Conservation (phyloP, 2,329 filamentous ascomycete genomes). For the Colletotrichum tabaci region DNA sequence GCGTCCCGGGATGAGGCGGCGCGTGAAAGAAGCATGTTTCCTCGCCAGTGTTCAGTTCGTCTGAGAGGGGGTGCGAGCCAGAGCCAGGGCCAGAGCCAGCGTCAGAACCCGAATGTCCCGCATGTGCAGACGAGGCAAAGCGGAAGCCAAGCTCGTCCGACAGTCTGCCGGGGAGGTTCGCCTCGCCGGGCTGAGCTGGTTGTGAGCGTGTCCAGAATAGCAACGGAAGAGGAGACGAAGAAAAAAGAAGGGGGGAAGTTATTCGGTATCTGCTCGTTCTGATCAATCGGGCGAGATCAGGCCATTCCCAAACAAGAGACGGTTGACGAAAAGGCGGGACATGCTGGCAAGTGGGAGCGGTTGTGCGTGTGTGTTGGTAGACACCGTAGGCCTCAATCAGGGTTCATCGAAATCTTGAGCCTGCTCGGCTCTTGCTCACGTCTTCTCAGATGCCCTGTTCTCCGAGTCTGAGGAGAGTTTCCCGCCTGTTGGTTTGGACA, state of each 20-base stretch:
- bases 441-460: not conserved
- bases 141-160: slow-evolving; percentile 34
- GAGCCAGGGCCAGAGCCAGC: slow-evolving; percentile 16
- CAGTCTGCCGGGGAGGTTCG: not conserved
- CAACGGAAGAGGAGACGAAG: slow-evolving; percentile 2
- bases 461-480: not conserved
- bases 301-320: slow-evolving; percentile 31
- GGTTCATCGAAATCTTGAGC: not conserved
- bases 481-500: not conserved
- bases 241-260: not conserved
- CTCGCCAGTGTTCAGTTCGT: slow-evolving; percentile 39
- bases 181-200: slow-evolving; percentile 16
- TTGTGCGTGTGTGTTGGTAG: not conserved
- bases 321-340: not conserved
- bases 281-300: slow-evolving; percentile 25
- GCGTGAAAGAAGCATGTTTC: slow-evolving; percentile 1
- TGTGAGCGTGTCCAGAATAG: slow-evolving; percentile 33
- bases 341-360: not conserved
- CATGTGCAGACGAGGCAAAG: slow-evolving; percentile 24
- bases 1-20: slow-evolving; percentile 16
- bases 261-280: slow-evolving; percentile 19
- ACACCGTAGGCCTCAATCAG: not conserved
- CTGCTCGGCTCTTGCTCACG: not conserved
- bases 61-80: slow-evolving; percentile 10
- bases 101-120: slow-evolving; percentile 30